Conservation (phyloP, 176 grass and related monocot species). For the Poa annua region DNA sequence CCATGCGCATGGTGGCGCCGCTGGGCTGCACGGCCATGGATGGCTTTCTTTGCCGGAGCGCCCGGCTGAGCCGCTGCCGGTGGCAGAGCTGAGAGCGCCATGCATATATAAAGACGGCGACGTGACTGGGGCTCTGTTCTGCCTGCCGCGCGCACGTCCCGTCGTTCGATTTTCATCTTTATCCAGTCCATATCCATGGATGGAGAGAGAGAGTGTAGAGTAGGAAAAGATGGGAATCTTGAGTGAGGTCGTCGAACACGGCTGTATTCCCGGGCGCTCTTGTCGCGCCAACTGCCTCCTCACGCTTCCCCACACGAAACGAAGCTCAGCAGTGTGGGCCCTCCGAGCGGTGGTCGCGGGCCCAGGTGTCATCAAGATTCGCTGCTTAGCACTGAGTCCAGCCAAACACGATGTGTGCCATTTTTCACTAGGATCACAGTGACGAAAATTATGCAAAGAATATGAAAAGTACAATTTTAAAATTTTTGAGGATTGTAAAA, state of each 20-base stretch:
- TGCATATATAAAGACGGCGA: neutral
- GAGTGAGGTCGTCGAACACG: too few species aligned
- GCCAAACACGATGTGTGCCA: too few species aligned
- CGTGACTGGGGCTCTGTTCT: neutral
- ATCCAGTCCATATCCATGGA: too few species aligned
- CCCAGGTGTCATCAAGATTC: neutral
- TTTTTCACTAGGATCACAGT: too few species aligned
- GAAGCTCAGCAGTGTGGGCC: too few species aligned
- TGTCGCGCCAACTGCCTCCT: too few species aligned
- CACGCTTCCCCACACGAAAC: too few species aligned
- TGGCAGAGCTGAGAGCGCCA: too few species aligned
- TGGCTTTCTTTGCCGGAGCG: neutral
- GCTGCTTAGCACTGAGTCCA: neutral
- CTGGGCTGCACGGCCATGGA: neutral
- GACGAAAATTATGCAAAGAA: too few species aligned
- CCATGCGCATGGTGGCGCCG: neutral
- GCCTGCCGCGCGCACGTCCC: neutral
- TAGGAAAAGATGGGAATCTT: neutral
- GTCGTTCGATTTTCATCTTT: neutral
- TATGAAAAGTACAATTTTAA: too few species aligned
- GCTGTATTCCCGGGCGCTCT: too few species aligned
- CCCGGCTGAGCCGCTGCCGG: conserved; percentile 17
- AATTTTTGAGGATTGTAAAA: too few species aligned
- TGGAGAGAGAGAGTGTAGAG: neutral
- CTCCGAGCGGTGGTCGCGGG: neutral